Percentiles rank a stretch among this genome's conserved stretches.
These are phyloP conservation scores for Yamadazyma sp. DNA, from an alignment of 1,139 yeast species.

Conservation along the genomic window DNA sequence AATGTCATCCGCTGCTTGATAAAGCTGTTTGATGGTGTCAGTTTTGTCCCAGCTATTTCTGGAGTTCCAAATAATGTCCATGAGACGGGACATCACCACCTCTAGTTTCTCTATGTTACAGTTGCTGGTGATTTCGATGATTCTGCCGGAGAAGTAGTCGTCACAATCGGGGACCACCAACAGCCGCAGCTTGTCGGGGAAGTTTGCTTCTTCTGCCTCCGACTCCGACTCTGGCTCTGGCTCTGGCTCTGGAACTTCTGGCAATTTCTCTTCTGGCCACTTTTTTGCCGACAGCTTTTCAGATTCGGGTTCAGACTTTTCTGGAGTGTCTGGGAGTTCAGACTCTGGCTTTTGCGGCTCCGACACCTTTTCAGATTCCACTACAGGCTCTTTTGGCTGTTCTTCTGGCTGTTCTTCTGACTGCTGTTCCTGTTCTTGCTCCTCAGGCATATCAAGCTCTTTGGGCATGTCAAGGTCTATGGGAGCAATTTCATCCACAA, in stretches of 20 bases:
- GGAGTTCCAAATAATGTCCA: conserved; percentile 75
- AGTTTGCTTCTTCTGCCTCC: conserved; percentile 24
- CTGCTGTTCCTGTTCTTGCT: conserved; percentile 4
- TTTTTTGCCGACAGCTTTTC: no score
- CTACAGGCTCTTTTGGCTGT: no score
- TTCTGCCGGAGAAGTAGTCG: conserved; percentile 17
- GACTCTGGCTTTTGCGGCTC: no score
- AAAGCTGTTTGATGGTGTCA: conserved; percentile 29
- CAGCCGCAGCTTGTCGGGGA: conserved; percentile 17
- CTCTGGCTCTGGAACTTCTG: no score
- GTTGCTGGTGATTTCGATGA: conserved; percentile 43
- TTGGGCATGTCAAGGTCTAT: neutral
- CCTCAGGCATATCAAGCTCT: neutral
- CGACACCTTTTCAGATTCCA: no score
- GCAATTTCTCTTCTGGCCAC: no score
- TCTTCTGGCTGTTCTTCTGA: conserved; percentile 22
- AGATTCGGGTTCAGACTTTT: no score
- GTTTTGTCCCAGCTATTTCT: conserved; percentile 69
- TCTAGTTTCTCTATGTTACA: conserved; percentile 73
- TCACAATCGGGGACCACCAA: conserved; percentile 18
- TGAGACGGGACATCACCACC: conserved; percentile 65
- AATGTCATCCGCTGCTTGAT: conserved; percentile 18
- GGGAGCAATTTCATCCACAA: neutral
- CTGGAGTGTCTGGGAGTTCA: no score
- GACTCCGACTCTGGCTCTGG: conserved; percentile 18